Conservation (phyloP, 768 basidiomycete genomes). For the Boletus fagicola region DNA sequence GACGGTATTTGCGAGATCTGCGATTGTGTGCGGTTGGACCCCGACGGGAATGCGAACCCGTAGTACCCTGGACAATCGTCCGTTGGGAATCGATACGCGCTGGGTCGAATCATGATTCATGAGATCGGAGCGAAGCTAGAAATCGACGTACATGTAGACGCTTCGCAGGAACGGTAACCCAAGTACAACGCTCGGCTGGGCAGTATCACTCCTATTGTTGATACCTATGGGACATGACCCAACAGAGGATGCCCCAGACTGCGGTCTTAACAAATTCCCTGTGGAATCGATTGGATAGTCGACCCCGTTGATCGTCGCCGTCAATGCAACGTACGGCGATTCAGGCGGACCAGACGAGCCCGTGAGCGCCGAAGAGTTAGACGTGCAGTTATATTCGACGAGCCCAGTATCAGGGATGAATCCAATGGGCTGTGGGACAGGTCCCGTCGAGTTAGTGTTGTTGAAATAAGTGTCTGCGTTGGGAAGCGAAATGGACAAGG, state of each 20-base stretch:
- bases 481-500: conserved; percentile 18
- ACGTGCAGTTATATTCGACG: conserved; percentile 19
- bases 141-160: conserved; percentile 29
- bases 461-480: conserved; percentile 17
- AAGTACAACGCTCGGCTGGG: conserved; percentile 15
- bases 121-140: neutral
- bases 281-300: conserved; percentile 32
- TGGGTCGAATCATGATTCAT: neutral
- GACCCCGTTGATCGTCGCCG: conserved; percentile 31
- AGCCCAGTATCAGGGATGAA: neutral
- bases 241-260: accelerated
- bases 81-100: conserved; percentile 35
- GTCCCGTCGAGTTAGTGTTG: conserved; percentile 21
- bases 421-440: conserved; percentile 15
- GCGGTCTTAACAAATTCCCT: conserved; percentile 22
- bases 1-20: conserved; percentile 31
- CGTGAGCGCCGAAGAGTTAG: neutral
- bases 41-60: conserved; percentile 31
- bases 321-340: conserved; percentile 25
- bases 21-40: conserved; percentile 26
- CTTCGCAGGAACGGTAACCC: conserved; percentile 33
- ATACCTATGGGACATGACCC: conserved; percentile 27
- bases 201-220: conserved; percentile 9
- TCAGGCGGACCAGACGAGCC: conserved; percentile 2
- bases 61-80: conserved; percentile 31